Base-by-base conservation (phyloP, 75 land plant genomes). In the Ceratopteris richardii region DNA sequence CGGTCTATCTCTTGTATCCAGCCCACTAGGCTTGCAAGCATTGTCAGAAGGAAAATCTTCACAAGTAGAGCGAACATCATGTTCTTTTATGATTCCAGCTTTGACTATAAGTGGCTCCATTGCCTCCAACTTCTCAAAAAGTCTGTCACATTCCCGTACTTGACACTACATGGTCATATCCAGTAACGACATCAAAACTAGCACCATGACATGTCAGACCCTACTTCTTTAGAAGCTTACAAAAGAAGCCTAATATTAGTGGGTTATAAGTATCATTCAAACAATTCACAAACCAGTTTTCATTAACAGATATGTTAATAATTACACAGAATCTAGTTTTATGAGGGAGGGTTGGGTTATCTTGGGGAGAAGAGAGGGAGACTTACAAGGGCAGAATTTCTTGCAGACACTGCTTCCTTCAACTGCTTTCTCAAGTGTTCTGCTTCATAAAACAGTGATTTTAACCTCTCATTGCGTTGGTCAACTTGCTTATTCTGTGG, bases 351-450 rank as follows among this genome's bases (percentile, higher is more conserved):
- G 16, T 11, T 12, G 16, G 43, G 10, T 42, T 43, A 9, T 40
- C 2, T 25, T 2, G 6, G 24, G 2, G 7, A 60, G 20, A 16
- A 30, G 21, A 41, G 17, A 11, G 26, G n/a, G 3, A 22, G 3
- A 4, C 62, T 42, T 44, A 60, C 62, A 28, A 60, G 25, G 2
- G 62, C 62, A 21, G 62, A 60, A 29, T 60, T 43, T 41, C 62
- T 47, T 14, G 26, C 10, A 7, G 42, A 14, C 18, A 44, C 20
- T 3, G 62, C 43, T 60, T 60, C 62, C 18, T 60, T 43, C 17
- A 22, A 39, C 30, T 43, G 46, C 41, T 43, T 43, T 18, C 48
- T 39, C 11, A 60, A 14, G 23, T 19, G 44, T 25, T 44, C 44
- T 21, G 47, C 25, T 43, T 60, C 62, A 27, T 43, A 24, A 40